phyloP scores from a whole-genome alignment of 306 rosid species.

The Acacia confusa region DNA sequence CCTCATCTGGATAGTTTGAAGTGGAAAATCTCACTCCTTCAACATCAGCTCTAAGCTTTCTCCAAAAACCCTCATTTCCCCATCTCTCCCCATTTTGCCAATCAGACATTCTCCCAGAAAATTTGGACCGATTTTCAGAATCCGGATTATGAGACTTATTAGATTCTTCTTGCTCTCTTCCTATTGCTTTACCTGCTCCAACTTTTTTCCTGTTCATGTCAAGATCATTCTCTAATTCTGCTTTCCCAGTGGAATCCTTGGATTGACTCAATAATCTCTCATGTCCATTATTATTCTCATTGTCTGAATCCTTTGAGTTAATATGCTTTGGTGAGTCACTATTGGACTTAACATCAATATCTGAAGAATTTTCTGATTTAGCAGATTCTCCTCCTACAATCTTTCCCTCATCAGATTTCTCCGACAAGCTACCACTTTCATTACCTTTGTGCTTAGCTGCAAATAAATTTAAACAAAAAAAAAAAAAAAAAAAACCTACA shows the following conservation, averaged over 20 bases:
- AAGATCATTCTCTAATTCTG: slow-evolving; percentile 39
- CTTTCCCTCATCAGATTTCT: slow-evolving; percentile 66
- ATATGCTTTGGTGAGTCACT: slow-evolving; percentile 40
- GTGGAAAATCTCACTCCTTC: slow-evolving; percentile 70
- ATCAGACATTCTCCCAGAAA: slow-evolving; percentile 47
- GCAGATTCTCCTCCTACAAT: slow-evolving; percentile 48
- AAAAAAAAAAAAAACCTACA: slow-evolving; percentile 24
- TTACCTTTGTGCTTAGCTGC: slow-evolving; percentile 67
- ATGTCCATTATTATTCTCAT: slow-evolving; percentile 32
- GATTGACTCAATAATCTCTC: slow-evolving; percentile 40
- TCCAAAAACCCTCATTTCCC: slow-evolving; percentile 45
- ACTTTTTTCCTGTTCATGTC: slow-evolving; percentile 37
- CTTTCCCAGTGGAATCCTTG: slow-evolving; percentile 36
- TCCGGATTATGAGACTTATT: slow-evolving; percentile 39
- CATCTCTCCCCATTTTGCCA: slow-evolving; percentile 59
- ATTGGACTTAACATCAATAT: slow-evolving; percentile 51
- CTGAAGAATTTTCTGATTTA: slow-evolving; percentile 52
- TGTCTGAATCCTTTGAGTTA: slow-evolving; percentile 46
- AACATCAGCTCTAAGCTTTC: slow-evolving; percentile 44
- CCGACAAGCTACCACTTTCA: slow-evolving; percentile 59
- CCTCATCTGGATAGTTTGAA: slow-evolving; percentile 62
- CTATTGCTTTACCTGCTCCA: slow-evolving; percentile 41
- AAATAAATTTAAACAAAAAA: neutral
- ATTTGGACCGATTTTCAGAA: slow-evolving; percentile 32
- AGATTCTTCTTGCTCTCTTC: slow-evolving; percentile 47